Evolutionary conservation across 1,284 basidiomycete species (phyloP), one percentile per base, ranked within the genome.

Genomic region (Sanghuangporus baumii): DNA sequence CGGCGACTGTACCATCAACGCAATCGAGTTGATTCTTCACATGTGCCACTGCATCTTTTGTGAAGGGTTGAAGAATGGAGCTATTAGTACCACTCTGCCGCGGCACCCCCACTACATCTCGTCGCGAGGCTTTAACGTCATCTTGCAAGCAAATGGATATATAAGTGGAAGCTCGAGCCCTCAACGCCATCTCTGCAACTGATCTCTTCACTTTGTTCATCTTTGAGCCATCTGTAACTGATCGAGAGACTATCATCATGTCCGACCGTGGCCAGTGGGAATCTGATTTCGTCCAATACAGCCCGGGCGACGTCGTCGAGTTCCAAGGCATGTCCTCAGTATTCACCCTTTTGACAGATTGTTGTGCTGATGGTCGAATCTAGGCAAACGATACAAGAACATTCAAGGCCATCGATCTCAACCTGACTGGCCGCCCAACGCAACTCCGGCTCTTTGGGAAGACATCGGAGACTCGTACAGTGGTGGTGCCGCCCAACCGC

Each of bases 381-480:
- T 57, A 90, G 87, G 82, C 36, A 71, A 74, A 66, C 74, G 73
- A 57, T 91, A 89, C 77, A 85, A 82, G 72, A 86, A 86, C 74
- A 83, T 89, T 67, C 87, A 89, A 70, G 75, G 85, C 12, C 89
- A 91, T 73, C 74, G 72, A 55, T 88, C 88, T 57, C 67, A 89
- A 85, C 62, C 75, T 38, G 86, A 88, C 66, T 90, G 88, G 89
- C 73, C 81, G 36, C 88, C 88, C 1, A 69, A 76, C 8, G 66
- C 72, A 16, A 84, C 82, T 1, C 87, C 88, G 38, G 86, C 86
- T 7, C 78, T 91, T 40, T 91, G 88, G 88, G 85, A 82, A 57
- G 79, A 76, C 56, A 54, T 84, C 43, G 72, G 75, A 38, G 77
- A 77, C 52, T 71, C 73, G n/a, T 73, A 75, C 38, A 62, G 63